A percentile compares a stretch with the other conserved stretches of the same genome.
These are phyloP conservation scores for Symmetrospora coprosmae DNA, from an alignment of 768 basidiomycete genomes.

Conservation along the genomic window DNA sequence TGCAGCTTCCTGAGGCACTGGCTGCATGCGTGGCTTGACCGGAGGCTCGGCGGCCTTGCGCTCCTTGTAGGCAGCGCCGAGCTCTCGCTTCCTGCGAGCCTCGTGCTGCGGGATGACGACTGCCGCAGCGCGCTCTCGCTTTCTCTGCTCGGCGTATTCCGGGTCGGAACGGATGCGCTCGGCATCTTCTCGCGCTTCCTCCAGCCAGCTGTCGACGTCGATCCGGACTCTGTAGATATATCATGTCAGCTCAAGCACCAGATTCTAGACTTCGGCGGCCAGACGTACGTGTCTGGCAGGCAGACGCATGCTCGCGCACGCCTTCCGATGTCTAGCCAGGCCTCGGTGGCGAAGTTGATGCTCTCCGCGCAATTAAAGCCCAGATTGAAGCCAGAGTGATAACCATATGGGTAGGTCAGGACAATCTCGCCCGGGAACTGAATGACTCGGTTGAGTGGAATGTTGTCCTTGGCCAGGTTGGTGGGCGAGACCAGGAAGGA, in stretches of 20 bases:
- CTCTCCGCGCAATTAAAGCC: slow-evolving; percentile 95
- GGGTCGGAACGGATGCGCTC: slow-evolving; percentile 23
- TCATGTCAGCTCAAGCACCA: slow-evolving; percentile 35
- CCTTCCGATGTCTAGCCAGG: slow-evolving; percentile 79
- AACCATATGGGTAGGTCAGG: slow-evolving; percentile 84
- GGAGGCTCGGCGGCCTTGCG: background rate
- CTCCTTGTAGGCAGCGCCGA: slow-evolving; percentile 10
- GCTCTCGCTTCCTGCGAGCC: background rate
- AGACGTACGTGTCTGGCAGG: slow-evolving; percentile 38
- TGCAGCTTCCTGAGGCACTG: background rate
- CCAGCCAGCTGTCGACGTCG: slow-evolving; percentile 73
- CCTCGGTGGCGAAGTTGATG: slow-evolving; percentile 89
- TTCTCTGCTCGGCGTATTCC: slow-evolving; percentile 1
- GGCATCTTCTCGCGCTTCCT: slow-evolving; percentile 49
- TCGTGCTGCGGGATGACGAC: slow-evolving; percentile 12
- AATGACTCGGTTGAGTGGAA: slow-evolving; percentile 71
- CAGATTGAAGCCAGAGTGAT: slow-evolving; percentile 92
- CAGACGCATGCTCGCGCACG: slow-evolving; percentile 46
- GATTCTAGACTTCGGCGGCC: background rate
- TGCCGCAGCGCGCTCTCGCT: background rate
- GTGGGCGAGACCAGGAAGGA: slow-evolving; percentile 83
- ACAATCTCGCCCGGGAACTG: slow-evolving; percentile 93
- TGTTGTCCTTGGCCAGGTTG: slow-evolving; percentile 57
- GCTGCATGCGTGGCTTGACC: background rate
- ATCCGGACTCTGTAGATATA: slow-evolving; percentile 82